Evolutionary conservation across 2,329 filamentous ascomycete genomes (phyloP).

Genomic region (Periconia sp.): DNA sequence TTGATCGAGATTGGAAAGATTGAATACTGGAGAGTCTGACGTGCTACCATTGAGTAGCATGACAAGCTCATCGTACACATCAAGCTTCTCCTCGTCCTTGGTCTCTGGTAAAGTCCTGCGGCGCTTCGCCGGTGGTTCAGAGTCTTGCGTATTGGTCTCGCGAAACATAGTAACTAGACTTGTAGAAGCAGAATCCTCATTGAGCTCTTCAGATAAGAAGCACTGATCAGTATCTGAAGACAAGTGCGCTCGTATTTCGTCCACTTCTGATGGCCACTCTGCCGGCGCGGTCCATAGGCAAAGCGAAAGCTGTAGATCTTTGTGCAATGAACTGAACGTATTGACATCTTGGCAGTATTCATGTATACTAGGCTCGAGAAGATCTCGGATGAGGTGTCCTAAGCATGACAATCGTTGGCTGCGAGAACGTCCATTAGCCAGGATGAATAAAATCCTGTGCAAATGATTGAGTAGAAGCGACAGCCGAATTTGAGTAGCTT

Average conservation of each 20-base stretch:
- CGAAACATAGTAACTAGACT: slow-evolving; percentile 18
- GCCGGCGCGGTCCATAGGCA: slow-evolving; percentile 36
- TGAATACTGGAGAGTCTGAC: slow-evolving; percentile 20
- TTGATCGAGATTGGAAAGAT: slow-evolving; percentile 25
- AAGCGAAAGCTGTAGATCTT: slow-evolving; percentile 38
- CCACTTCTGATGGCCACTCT: slow-evolving; percentile 26
- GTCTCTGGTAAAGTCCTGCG: slow-evolving; percentile 21
- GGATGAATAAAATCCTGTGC: slow-evolving; percentile 7
- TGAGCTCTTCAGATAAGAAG: slow-evolving; percentile 28
- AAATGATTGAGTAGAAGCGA: slow-evolving; percentile 26
- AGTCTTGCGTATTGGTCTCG: slow-evolving; percentile 15
- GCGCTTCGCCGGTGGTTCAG: slow-evolving; percentile 33
- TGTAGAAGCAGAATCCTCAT: slow-evolving; percentile 17
- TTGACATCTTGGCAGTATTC: slow-evolving; percentile 21
- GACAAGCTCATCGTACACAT: slow-evolving; percentile 23
- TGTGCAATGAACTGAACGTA: slow-evolving; percentile 19
- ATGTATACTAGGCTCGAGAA: slow-evolving; percentile 18
- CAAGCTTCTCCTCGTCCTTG: slow-evolving; percentile 12
- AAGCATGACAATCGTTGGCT: slow-evolving; percentile 5
- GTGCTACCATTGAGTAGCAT: slow-evolving; percentile 25
- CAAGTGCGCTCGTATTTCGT: slow-evolving; percentile 23
- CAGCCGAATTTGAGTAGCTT: slow-evolving; percentile 25
- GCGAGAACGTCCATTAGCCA: background rate
- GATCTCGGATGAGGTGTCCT: slow-evolving; percentile 11
- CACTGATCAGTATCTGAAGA: slow-evolving; percentile 16